These are phyloP conservation scores for Suhomyces wounanorum DNA, from an alignment of 1,139 yeast genomes.

Conservation along the genomic window DNA sequence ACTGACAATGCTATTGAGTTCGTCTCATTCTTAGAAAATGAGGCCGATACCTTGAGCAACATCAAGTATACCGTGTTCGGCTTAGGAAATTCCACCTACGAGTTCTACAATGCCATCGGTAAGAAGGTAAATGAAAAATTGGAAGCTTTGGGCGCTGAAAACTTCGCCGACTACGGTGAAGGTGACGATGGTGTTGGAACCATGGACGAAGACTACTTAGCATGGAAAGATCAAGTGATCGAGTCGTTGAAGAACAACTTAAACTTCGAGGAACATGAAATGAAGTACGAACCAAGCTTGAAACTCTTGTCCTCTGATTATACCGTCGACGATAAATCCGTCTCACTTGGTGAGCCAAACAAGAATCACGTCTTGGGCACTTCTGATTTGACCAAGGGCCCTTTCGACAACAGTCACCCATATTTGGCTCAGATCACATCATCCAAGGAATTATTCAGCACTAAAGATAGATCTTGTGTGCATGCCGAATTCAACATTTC, in stretches of 20 bases:
- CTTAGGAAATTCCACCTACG: slow-evolving; percentile 91
- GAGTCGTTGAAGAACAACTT: slow-evolving; percentile 66
- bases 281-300: slow-evolving; percentile 74
- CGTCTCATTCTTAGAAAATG: slow-evolving; percentile 58
- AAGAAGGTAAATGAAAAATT: slow-evolving; percentile 52
- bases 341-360: slow-evolving; percentile 86
- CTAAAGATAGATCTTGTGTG: slow-evolving; percentile 73
- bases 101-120: slow-evolving; percentile 85
- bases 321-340: slow-evolving; percentile 38
- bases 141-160: slow-evolving; percentile 67
- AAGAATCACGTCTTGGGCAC: slow-evolving; percentile 54
- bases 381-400: slow-evolving; percentile 59
- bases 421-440: slow-evolving; percentile 67
- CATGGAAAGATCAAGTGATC: slow-evolving; percentile 85
- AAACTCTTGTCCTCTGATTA: slow-evolving; percentile 42
- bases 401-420: slow-evolving; percentile 84
- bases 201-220: slow-evolving; percentile 89
- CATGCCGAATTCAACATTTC: slow-evolving; percentile 88
- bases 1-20: slow-evolving; percentile 89
- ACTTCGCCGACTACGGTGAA: slow-evolving; percentile 74
- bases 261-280: slow-evolving; percentile 73
- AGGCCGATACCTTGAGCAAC: slow-evolving; percentile 61
- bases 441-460: slow-evolving; percentile 71
- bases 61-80: slow-evolving; percentile 80
- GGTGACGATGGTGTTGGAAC: slow-evolving; percentile 97